Evolutionary conservation across 2,329 filamentous ascomycete genomes (phyloP).

Genomic region (Bretziella fagacearum): DNA sequence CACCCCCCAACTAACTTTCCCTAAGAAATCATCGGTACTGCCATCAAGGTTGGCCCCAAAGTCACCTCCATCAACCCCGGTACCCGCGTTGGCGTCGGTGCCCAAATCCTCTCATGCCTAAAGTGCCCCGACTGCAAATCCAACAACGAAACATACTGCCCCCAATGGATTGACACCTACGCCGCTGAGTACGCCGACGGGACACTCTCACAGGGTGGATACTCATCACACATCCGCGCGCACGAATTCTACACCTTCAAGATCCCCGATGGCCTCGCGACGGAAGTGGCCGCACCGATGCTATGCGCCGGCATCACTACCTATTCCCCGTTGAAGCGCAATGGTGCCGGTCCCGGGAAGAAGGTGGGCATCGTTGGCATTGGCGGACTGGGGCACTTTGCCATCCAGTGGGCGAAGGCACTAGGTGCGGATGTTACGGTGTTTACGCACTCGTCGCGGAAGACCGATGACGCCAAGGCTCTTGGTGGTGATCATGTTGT

Average conservation of each 20-base stretch:
- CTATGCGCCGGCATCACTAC: conserved; percentile 67
- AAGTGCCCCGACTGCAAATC: conserved; percentile 48
- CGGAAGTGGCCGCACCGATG: conserved; percentile 53
- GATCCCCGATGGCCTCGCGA: conserved; percentile 53
- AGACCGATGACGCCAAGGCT: conserved; percentile 35
- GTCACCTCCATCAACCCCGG: conserved; percentile 42
- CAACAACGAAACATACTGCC: conserved; percentile 53
- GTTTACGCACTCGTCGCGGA: conserved; percentile 37
- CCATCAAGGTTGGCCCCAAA: conserved; percentile 45
- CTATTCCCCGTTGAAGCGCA: conserved; percentile 57
- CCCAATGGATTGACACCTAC: conserved; percentile 43
- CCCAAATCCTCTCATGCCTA: conserved; percentile 47
- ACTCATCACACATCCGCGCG: conserved; percentile 47
- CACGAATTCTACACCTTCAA: conserved; percentile 61
- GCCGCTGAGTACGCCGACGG: conserved; percentile 40
- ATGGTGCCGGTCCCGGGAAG: conserved; percentile 56
- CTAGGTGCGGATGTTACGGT: conserved; percentile 38
- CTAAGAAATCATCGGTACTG: conserved; percentile 49
- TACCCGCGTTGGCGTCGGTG: conserved; percentile 51
- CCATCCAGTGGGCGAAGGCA: conserved; percentile 47
- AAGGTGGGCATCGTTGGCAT: conserved; percentile 56
- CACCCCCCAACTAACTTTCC: too few relatives aligned
- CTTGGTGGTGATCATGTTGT: conserved; percentile 41
- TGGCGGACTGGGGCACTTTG: conserved; percentile 55
- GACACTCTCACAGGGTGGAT: conserved; percentile 45